Evolutionary conservation across 257 asterid genomes (phyloP).

Genomic region (Fraxinus americana): DNA sequence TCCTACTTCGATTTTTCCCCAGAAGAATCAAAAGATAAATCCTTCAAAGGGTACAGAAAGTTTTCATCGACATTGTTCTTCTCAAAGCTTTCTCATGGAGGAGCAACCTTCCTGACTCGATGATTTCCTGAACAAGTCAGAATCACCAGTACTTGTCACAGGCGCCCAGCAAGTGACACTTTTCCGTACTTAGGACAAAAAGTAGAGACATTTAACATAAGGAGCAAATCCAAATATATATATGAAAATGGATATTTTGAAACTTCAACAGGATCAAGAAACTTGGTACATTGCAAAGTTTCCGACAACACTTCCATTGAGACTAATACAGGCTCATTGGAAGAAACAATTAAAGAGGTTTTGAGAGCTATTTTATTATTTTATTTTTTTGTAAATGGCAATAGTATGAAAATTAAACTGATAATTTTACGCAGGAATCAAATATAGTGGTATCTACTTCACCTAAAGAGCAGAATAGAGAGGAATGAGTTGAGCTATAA

Average conservation of each 20-base stretch:
- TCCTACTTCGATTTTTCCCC: slow-evolving; percentile 24
- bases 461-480: slow-evolving; percentile 37
- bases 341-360: slow-evolving; percentile 40
- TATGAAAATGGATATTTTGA: slow-evolving; percentile 18
- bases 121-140: slow-evolving; percentile 69
- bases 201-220: slow-evolving; percentile 25
- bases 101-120: slow-evolving; percentile 90
- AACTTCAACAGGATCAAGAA: slow-evolving; percentile 21
- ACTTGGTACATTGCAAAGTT: slow-evolving; percentile 23
- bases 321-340: slow-evolving; percentile 25
- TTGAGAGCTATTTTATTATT: neutral
- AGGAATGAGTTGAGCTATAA: too few species aligned
- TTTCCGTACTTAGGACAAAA: slow-evolving; percentile 51
- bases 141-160: slow-evolving; percentile 40
- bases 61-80: slow-evolving; percentile 58
- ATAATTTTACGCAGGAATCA: slow-evolving; percentile 33
- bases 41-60: slow-evolving; percentile 17
- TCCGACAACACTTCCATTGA: slow-evolving; percentile 24
- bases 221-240: slow-evolving; percentile 30
- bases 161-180: slow-evolving; percentile 77
- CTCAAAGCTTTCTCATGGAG: slow-evolving; percentile 57
- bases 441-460: slow-evolving; percentile 31
- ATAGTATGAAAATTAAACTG: neutral
- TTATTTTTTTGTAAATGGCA: neutral
- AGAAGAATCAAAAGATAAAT: slow-evolving; percentile 28